Base-by-base conservation (phyloP, 1,284 basidiomycete genomes). In the Ceratobasidium sp. region DNA sequence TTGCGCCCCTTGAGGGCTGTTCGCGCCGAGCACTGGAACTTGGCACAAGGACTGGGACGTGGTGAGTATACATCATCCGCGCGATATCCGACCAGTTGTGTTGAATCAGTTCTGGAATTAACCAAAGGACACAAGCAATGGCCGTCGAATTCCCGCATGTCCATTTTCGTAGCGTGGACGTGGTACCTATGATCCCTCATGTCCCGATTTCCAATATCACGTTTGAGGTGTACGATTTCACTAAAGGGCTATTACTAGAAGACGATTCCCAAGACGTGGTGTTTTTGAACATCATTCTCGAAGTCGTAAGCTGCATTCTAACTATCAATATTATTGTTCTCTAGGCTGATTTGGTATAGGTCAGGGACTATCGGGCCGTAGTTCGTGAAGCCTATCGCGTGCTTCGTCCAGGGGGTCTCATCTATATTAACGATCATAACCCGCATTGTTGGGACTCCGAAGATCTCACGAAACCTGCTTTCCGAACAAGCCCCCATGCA, bases 231-330 rank as follows among this genome's bases (percentile, higher is more conserved):
- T 50, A 50, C 26, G 48, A 50, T n/a, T 21, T 50, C n/a, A 21
- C 48, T 6, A n/a, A n/a, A 8, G 48, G 48, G 8, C n/a, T 50
- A 18, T 50, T 50, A 18, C 21, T 57, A 6, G 53, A 26, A 9
- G 53, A 57, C 28, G 28, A 57, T 26, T 57, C 53, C 30, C 53
- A 57, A 30, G 53, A 57, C 30, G 18, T 57, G 3, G 30, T 57
- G 9, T 57, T 57, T 32, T 26, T 57, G 16, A 57, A 57, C 26
- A 8, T 32, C 8, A 26, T n/a, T 16, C 6, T 10, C 6, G 21
- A 57, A 32, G 10, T 57, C 14, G 53, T 30, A 5, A 39, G 36
- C 14, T 39, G 14, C 36, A 6, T 14, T 14, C 36, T 14, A 39
- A 14, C 36, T 14, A 39, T 14, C 6, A 14, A 39, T 6, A 39